phyloP scores from a whole-genome alignment of 2,329 filamentous ascomycete species.

The Nemania sp. region DNA sequence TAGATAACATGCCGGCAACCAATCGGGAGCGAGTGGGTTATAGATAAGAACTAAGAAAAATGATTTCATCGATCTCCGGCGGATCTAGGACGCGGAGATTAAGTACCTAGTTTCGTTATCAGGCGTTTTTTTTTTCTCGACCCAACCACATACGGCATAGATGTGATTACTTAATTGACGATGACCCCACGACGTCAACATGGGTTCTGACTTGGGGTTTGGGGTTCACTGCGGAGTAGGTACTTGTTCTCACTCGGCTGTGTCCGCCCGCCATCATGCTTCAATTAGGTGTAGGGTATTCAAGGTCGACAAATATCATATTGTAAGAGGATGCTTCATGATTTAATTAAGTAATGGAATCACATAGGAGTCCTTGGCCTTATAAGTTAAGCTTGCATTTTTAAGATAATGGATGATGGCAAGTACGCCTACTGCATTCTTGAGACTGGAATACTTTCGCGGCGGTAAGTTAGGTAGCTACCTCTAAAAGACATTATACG shows the following conservation, averaged over 20 bases:
- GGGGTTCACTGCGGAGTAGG: background rate
- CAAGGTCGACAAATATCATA: conserved; percentile 17
- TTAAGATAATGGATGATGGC: too few species aligned
- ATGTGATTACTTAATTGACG: background rate
- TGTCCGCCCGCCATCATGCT: background rate
- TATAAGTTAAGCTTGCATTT: too few species aligned
- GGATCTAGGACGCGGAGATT: background rate
- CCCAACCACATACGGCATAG: background rate
- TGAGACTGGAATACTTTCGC: too few species aligned
- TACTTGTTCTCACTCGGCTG: background rate
- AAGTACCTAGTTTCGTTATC: conserved; percentile 7
- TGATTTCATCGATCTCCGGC: background rate
- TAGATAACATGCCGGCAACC: background rate
- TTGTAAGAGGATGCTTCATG: background rate
- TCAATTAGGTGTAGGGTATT: background rate
- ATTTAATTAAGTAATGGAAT: too few species aligned
- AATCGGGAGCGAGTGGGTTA: background rate
- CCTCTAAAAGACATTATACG: too few species aligned
- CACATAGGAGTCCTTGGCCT: too few species aligned
- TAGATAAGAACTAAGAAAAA: background rate
- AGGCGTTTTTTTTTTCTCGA: background rate
- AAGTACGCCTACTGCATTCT: too few species aligned
- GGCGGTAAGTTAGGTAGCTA: too few species aligned
- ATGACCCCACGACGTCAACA: background rate
- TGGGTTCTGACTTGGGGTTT: too few species aligned